These are phyloP conservation scores for Saccharomycopsis schoenii DNA, from an alignment of 805 yeast species.

Conservation along the genomic window DNA sequence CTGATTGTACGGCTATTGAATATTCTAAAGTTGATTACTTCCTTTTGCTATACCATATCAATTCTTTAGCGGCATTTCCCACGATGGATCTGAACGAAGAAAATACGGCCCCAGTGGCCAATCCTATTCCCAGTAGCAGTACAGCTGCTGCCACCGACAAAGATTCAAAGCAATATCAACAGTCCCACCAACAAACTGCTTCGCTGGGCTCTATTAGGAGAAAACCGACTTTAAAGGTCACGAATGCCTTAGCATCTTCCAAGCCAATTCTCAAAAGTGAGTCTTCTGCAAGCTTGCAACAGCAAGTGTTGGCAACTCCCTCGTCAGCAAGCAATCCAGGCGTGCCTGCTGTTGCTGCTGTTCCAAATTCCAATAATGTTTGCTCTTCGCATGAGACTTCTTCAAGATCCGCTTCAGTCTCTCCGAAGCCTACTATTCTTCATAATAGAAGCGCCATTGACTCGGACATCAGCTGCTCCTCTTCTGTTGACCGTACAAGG, in stretches of 20 bases:
- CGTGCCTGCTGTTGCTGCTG: background rate
- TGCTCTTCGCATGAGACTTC: background rate
- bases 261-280: conserved; percentile 15
- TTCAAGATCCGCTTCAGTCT: background rate
- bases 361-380: background rate
- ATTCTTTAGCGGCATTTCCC: background rate
- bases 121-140: background rate
- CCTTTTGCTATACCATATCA: background rate
- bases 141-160: background rate
- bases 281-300: conserved; percentile 1
- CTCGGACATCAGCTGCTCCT: background rate
- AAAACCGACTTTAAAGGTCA: conserved; percentile 15
- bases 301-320: background rate
- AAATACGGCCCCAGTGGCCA: background rate
- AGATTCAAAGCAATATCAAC: background rate
- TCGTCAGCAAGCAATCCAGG: background rate
- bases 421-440: background rate
- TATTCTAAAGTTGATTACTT: too few species aligned
- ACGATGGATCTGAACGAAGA: background rate
- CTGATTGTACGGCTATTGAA: too few species aligned
- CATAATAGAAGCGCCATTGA: background rate
- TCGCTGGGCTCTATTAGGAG: background rate
- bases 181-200: background rate
- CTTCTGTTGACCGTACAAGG: background rate
- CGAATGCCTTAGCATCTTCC: conserved; percentile 1